phyloP scores from a whole-genome alignment of 371 early-diverging fungal genomes.

The Paramicrosporidium saccamoebae region DNA sequence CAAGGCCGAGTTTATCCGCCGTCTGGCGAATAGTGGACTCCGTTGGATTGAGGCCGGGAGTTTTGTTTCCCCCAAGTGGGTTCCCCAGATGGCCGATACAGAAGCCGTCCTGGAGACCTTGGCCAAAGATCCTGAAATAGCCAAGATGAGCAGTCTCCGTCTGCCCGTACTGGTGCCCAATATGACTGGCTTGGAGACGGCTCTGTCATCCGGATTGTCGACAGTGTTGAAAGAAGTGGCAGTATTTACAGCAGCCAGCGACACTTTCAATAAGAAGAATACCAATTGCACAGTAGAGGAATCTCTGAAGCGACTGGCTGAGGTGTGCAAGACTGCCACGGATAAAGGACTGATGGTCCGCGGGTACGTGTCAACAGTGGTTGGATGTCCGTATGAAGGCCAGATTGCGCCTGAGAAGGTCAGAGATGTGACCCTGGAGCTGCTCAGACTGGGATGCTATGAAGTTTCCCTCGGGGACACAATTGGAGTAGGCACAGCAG shows the following conservation, averaged over 20 bases:
- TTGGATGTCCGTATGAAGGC: slow-evolving; percentile 85
- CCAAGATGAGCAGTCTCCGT: too few species aligned
- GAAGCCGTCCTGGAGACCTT: too few species aligned
- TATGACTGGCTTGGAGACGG: slow-evolving; percentile 41
- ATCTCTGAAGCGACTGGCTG: slow-evolving; percentile 28
- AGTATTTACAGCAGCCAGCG: slow-evolving; percentile 64
- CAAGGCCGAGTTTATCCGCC: slow-evolving; percentile 51
- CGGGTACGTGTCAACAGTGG: slow-evolving; percentile 64
- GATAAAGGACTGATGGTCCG: slow-evolving; percentile 33
- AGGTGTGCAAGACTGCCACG: slow-evolving; percentile 24
- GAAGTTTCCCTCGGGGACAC: slow-evolving; percentile 88
- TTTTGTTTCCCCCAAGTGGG: slow-evolving; percentile 92
- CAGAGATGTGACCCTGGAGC: slow-evolving; percentile 25
- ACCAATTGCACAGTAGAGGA: slow-evolving; percentile 70
- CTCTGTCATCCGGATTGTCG: slow-evolving; percentile 28
- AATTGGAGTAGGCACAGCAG: slow-evolving; percentile 65
- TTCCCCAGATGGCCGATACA: slow-evolving; percentile 56
- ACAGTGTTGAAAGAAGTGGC: slow-evolving; percentile 59
- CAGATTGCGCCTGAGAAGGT: slow-evolving; percentile 24
- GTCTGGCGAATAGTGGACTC: slow-evolving; percentile 43
- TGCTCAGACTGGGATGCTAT: slow-evolving; percentile 73
- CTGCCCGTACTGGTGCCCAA: slow-evolving; percentile 84
- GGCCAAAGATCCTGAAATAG: too few species aligned
- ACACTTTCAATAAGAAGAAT: slow-evolving; percentile 55
- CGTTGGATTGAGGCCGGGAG: slow-evolving; percentile 59